Evolutionary conservation across 2,329 filamentous ascomycete species (phyloP), one percentile per base, ranked within the genome.

Genomic region (Sclerotinia nivalis): DNA sequence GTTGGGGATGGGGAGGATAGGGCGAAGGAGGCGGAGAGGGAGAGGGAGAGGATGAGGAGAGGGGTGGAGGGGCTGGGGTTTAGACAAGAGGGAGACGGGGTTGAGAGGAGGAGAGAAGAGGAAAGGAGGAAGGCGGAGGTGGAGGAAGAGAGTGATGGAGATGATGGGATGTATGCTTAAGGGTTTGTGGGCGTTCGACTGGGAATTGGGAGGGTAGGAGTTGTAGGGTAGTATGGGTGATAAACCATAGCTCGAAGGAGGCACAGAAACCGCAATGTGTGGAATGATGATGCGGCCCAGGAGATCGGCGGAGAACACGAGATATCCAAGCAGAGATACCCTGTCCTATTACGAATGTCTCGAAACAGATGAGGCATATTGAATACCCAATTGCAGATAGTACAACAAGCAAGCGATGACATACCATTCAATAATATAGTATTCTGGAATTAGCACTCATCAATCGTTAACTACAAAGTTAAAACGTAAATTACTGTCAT

Each of bases 111-210:
- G 31, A 34, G 20, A 15, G 25, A 66, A 22, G 64, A 45, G 13
- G 49, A 66, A 10, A 28, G 50, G n/a, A 28, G 49, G 31, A 66
- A 34, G 15, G 49, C 71, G 61, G 74, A 72, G 62, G 72, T 72
- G 40, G 86, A 88, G 71, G 77, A 81, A 34, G 81, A 84, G 72
- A 83, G 83, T 54, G 84, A 85, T 45, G 86, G 88, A 74, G 78
- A 81, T 70, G 81, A 85, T 75, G 82, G 82, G 50, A 77, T 86
- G 75, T 86, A 85, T 76, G 83, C 80, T 31, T 82, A 64, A 25
- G 25, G 20, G 2, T 15, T 15, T 52, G 13, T 22, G 15, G 9
- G 6, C 8, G 45, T 49, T 13, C 5, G n/a, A 4, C 22, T 13
- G 10, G 7, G 34, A 40, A 28, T 18, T 28, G 8, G 25, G 40